Base-by-base conservation (phyloP, 768 basidiomycete genomes). In the Boletus huronensis region DNA sequence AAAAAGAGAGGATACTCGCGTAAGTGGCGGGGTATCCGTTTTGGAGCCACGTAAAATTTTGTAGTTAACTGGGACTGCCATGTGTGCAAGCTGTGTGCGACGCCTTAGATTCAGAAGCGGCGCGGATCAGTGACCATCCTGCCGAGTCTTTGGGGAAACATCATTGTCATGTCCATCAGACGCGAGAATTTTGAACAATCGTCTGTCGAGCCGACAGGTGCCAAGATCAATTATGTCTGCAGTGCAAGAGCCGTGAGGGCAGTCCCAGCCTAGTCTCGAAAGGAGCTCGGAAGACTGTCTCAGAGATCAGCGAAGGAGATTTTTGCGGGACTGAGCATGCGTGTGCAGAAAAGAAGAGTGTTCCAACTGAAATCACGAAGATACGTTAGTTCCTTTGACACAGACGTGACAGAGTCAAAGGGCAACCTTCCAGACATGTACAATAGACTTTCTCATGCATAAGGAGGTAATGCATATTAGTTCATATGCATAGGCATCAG, bases 51-150 rank as follows among this genome's bases (percentile, higher is more conserved):
- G 17, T 42, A 50, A 31, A 29, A 17, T 23, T 1, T 16, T 10
- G 19, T 5, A 6, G 3, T 41, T 14, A n/a, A 28, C 17, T 39
- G 47, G 25, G 19, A 23, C 17, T n/a, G 19, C 23, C 52, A 46
- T 42, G 49, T n/a, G 35, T 17, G 21, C n/a, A 29, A 23, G 50
- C 50, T 57, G 50, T 63, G 61, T 21, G 39, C 16, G 19, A 45
- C 14, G 28, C 38, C 13, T 32, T 28, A n/a, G 42, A 48, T n/a
- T n/a, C n/a, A n/a, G n/a, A 32, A 14, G 10, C 16, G n/a, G n/a
- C n/a, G n/a, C n/a, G 32, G 13, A 45, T 40, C 48, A 38, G 32
- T 29, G 41, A 25, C 44, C 38, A 53, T 3, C 23, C 40, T 25
- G 44, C 46, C 38, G 23, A 17, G 8, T 21, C n/a, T 34, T 39